Base-by-base conservation (phyloP, 1,284 basidiomycete species). In the Boletus austroedulis region DNA sequence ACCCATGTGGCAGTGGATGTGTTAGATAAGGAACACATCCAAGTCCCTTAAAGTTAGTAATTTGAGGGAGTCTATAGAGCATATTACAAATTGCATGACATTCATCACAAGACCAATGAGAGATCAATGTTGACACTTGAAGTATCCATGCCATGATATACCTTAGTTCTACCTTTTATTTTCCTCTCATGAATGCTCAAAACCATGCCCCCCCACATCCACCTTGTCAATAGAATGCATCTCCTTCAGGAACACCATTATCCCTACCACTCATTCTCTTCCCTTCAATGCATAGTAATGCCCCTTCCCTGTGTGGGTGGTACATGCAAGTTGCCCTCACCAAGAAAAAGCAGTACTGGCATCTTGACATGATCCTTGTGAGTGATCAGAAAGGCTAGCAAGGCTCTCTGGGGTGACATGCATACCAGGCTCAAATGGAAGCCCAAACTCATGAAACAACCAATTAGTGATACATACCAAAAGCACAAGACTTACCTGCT, bases 381-480 rank as follows among this genome's bases (percentile, higher is more conserved):
- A 5, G 78, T 67, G 34, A 89, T 84, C 0, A 89, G 89, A 1
- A 87, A 88, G 15, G 79, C 75, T 65, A 3, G 70, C 63, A 62
- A 79, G 88, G 19, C 73, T 65, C 4, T 76, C 75, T 0, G 81
- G 77, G 0, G 77, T 76, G 57, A 86, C 71, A 40, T 80, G 67
- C 1, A 78, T 72, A 0, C 73, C 65, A 0, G 72, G 67, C 4
- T 49, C 57, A 46, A 34, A 76, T 61, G 21, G 66, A 4, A 83
- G 58, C 1, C 79, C 84, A 54, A 85, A 83, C 70, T 91, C 89
- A 15, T 73, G 67, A 64, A 78, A 85, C 43, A 82, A 81, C 89
- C 89, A 91, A 64, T 91, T 89, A 4, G 85, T n/a, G n/a, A n/a
- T n/a, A 82, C 43, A 91, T 90, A 63, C 92, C 89, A 1, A 47